Evolutionary conservation across 768 basidiomycete genomes (phyloP), one percentile per base, ranked within the genome.

Genomic region (Scleroderma bovista): DNA sequence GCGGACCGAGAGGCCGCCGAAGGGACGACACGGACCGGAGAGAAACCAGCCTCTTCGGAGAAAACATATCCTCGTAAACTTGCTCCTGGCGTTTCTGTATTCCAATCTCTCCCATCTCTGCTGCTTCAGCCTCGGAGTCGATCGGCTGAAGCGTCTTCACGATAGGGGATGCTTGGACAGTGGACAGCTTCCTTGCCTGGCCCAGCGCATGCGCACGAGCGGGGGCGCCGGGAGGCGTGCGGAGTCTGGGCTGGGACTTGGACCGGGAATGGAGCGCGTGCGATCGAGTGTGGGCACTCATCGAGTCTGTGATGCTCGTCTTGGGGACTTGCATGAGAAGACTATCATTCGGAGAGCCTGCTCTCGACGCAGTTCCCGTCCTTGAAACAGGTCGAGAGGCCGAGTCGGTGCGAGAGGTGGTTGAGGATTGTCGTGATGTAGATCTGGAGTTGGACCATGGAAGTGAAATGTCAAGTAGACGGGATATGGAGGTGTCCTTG

Each of bases 221-320:
- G 11, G 51, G 37, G 10, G 49, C 37, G 26, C 36, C 54, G 22
- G 49, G 33, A 3, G 57, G 49, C n/a, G 47, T 17, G 2, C 48
- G 53, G 22, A 70, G 49, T 56, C 63, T 72, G 2, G 72, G 69
- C 47, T 73, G 72, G 3, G 71, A 74, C 44, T 48, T 56, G 5
- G 70, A 67, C 19, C 68, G 61, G 23, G 62, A 56, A 12, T 67
- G 44, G 17, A 33, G 31, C 10, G 44, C 32, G 12, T 45, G 44
- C 9, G 44, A 45, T 19, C 31, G n/a, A 3, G 44, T 51, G 19
- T 57, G 52, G 2, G 49, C 13, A 17, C 50, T 52, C 16, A 41
- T 42, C 2, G 12, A 38, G 10, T 36, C 20, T 2, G 55, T 15
- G 4, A 46, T 32, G 12, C 23, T 43, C 20, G 23, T 5, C 26